Base-by-base conservation (phyloP, 495 filamentous ascomycete genomes). In the Ramalina intermedia region DNA sequence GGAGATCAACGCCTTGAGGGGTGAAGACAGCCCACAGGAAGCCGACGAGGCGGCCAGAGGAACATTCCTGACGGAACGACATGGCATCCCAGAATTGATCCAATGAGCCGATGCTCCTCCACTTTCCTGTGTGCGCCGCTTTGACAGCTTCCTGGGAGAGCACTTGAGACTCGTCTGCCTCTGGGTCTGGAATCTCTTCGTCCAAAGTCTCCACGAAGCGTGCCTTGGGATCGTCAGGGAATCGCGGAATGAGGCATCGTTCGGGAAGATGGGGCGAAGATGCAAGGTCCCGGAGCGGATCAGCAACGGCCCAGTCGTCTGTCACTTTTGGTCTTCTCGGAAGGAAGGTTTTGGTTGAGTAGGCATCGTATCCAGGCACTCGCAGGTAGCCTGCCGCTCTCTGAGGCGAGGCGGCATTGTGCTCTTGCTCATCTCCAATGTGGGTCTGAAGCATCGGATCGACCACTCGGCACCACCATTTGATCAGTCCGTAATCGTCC, bases 11-110 rank as follows among this genome's bases (percentile, higher is more conserved):
- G 13, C 8, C n/a, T 12, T 16, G 26, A 40, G 79, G 75, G 56
- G 76, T 82, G 48, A 96, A 82, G 9, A 95, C 79, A 24, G 94
- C 63, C 91, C 91, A 99, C 11, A 96, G 68, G 58, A 99, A 99
- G 1, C 91, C 93, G 0, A 95, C 93, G 47, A 94, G 63, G 18
- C 87, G 70, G 3, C 91, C 91, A 13, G 86, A 81, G 21, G 88
- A 90, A 59, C 91, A 99, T 62, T 99, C 91, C 61, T 96, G 91
- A 26, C 91, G 72, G 59, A 86, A 96, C 13, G 87, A 82, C 91
- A 99, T 96, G 77, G 91, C 81, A 48, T 99, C 91, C 91, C 91
- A 99, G 63, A 99, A 99, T 54, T 90, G 81, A 27, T 89, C 87
- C 27, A 96, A 63, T 0, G 81, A 82, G 54, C 69, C 78, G 16